Percentiles rank a stretch among this genome's conserved stretches.
Conservation (phyloP, 495 filamentous ascomycete genomes). For the Hapsidospora chrysogenum region DNA sequence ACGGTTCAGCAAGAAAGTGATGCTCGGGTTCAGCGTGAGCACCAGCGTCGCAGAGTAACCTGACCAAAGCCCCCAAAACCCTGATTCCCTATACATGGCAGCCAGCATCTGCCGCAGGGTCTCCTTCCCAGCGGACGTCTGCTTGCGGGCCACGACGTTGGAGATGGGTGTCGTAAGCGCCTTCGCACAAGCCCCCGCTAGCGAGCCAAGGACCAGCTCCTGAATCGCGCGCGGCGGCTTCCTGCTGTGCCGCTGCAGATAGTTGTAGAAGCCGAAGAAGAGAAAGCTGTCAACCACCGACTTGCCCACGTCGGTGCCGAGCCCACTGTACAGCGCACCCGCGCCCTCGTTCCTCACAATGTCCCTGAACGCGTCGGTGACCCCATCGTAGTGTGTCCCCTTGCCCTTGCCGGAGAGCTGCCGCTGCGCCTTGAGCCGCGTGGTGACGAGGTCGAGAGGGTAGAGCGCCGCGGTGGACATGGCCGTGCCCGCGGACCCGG, state of each 20-base stretch:
- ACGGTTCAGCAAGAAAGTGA: slow-evolving; percentile 76
- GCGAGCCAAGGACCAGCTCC: slow-evolving; percentile 60
- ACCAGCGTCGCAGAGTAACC: slow-evolving; percentile 72
- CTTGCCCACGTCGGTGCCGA: slow-evolving; percentile 55
- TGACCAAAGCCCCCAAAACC: slow-evolving; percentile 69
- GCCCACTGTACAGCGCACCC: slow-evolving; percentile 57
- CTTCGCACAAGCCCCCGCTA: slow-evolving; percentile 64
- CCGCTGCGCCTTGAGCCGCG: slow-evolving; percentile 68
- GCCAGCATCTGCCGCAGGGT: slow-evolving; percentile 42
- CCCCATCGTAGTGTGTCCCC: slow-evolving; percentile 34
- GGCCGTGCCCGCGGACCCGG: slow-evolving; percentile 63
- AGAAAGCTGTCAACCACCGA: slow-evolving; percentile 62
- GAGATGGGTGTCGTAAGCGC: slow-evolving; percentile 66
- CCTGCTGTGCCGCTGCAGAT: slow-evolving; percentile 22
- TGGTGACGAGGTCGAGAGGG: slow-evolving; percentile 73
- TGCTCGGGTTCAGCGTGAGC: slow-evolving; percentile 69
- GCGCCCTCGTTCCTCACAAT: slow-evolving; percentile 63
- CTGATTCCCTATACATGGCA: slow-evolving; percentile 53
- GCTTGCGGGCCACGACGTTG: slow-evolving; percentile 71
- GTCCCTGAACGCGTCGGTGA: slow-evolving; percentile 50
- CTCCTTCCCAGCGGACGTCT: slow-evolving; percentile 41
- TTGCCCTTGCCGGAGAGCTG: slow-evolving; percentile 28
- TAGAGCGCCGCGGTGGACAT: slow-evolving; percentile 69
- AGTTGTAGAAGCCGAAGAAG: slow-evolving; percentile 73
- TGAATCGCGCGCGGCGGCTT: slow-evolving; percentile 46